These are phyloP conservation scores for Phytophthora fragariae DNA, from an alignment of 352 stramenopile species.

Conservation along the genomic window DNA sequence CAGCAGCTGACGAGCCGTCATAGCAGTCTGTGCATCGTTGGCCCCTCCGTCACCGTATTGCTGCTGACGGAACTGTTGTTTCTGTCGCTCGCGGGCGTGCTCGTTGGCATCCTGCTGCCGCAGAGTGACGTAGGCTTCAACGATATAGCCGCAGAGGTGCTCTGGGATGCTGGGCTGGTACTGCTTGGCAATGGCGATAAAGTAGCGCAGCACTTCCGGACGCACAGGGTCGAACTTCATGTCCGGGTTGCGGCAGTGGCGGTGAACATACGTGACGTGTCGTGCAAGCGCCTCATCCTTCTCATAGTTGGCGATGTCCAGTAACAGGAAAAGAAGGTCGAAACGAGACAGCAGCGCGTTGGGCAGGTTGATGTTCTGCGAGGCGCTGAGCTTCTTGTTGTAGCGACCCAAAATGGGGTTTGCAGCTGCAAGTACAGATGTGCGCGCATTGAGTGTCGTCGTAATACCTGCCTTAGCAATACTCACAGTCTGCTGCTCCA, in stretches of 20 bases:
- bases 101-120: conserved; percentile 93
- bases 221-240: conserved; percentile 93
- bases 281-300: conserved; percentile 92
- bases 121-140: conserved; percentile 98
- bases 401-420: conserved; percentile 98
- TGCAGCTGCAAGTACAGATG: conserved; percentile 97
- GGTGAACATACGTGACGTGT: conserved; percentile 95
- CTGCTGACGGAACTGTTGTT: conserved; percentile 47
- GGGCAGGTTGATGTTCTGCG: conserved; percentile 99
- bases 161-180: conserved; percentile 89
- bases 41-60: conserved; percentile 49
- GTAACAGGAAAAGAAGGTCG: conserved; percentile 98
- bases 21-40: conserved; percentile 95
- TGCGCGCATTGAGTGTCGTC: conserved; percentile 97
- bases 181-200: conserved; percentile 90
- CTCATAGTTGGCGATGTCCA: conserved; percentile 95
- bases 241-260: conserved; percentile 87
- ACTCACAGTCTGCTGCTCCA: conserved; percentile 99
- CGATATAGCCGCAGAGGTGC: conserved; percentile 97
- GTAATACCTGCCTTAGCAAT: conserved; percentile 99
- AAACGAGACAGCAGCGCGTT: conserved; percentile 99
- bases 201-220: conserved; percentile 93
- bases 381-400: conserved; percentile 87
- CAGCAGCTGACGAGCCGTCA: conserved; percentile 98
- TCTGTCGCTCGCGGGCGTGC: conserved; percentile 75